Base-by-base conservation (phyloP, 441 rosid genomes). In the Syzygium syzygioides region DNA sequence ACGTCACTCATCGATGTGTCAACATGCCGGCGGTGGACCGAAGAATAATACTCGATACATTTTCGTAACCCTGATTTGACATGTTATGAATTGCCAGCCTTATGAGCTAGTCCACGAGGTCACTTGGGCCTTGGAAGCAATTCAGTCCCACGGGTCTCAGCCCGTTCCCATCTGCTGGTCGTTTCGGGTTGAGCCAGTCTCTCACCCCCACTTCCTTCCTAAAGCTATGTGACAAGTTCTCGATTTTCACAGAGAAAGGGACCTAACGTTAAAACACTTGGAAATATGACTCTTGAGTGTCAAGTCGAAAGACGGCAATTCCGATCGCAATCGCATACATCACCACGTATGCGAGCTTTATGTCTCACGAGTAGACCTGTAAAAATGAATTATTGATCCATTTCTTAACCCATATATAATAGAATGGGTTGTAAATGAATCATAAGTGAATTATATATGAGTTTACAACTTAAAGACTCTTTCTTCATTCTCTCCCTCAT, bases 341-440 rank as follows among this genome's bases (percentile, higher is more conserved):
- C 4, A 11, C 14, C 4, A 14, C 54, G 14, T 52, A 52, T 2
- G 66, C 8, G 2, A 1, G 15, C 15, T 59, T 14, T 26, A 0
- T 56, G 28, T 59, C 30, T 59, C 8, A 2, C 2, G 32, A 26
- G 6, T 7, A 41, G 9, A 41, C 45, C 9, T 41, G 45, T 41
- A 1, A 41, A 41, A 45, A 45, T 45, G 48, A 45, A 45, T 45
- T 45, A 45, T 45, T 7, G 9, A 45, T 7, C 9, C 48, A 45
- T 45, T 45, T 45, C 48, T 45, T 45, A 45, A 45, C 9, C 48
- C 0, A 45, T 45, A 45, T 45, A 45, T 45, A 7, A 45, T 7
- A 9, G 7, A 9, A 41, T 41, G 45, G 45, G 7, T 45, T 45
- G 48, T 45, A 45, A 45, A 45, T 45, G 48, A 2, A 1, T 7